Conservation (phyloP, 2,329 filamentous ascomycete species). For the Dothidotthia symphoricarpi region DNA sequence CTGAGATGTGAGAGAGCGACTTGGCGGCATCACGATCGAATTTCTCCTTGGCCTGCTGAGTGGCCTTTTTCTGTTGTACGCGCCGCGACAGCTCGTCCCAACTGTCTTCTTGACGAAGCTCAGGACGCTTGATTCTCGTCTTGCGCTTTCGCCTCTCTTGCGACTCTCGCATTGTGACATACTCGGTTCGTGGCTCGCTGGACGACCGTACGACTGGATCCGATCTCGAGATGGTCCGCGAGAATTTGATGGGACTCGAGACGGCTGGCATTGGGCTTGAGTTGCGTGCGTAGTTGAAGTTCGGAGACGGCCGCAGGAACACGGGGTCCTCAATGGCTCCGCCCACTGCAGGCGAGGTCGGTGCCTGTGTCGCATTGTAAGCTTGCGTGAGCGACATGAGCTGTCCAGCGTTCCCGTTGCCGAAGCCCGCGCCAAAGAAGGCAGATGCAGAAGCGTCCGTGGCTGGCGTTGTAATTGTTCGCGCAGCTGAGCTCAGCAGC, state of each 20-base stretch:
- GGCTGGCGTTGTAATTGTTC: slow-evolving; percentile 44
- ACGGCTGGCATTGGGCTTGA: slow-evolving; percentile 40
- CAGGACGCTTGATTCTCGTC: slow-evolving; percentile 10
- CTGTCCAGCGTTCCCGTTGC: slow-evolving; percentile 21
- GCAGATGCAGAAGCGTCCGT: slow-evolving; percentile 38
- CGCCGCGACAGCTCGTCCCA: slow-evolving; percentile 27
- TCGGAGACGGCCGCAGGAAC: slow-evolving; percentile 48
- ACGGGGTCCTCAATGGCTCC: slow-evolving; percentile 44
- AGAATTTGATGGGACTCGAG: slow-evolving; percentile 43
- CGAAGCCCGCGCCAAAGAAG: slow-evolving; percentile 27
- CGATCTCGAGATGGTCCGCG: slow-evolving; percentile 14
- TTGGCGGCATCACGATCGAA: slow-evolving; percentile 24
- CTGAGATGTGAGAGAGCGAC: slow-evolving; percentile 29
- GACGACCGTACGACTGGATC: slow-evolving; percentile 30
- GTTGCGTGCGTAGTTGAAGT: slow-evolving; percentile 35
- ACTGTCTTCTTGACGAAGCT: slow-evolving; percentile 26
- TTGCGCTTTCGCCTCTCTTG: slow-evolving; percentile 40
- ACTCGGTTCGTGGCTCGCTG: slow-evolving; percentile 46
- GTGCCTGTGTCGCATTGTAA: slow-evolving; percentile 48
- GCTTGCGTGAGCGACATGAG: slow-evolving; percentile 47
- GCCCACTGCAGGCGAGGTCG: slow-evolving; percentile 45
- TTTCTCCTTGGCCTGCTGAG: slow-evolving; percentile 21
- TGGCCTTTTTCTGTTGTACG: slow-evolving; percentile 16
- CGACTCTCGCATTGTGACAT: slow-evolving; percentile 47
- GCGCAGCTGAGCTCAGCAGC: slow-evolving; percentile 41